Evolutionary conservation across 805 yeast genomes (phyloP).

Genomic region (Ogataea pilisensis): DNA sequence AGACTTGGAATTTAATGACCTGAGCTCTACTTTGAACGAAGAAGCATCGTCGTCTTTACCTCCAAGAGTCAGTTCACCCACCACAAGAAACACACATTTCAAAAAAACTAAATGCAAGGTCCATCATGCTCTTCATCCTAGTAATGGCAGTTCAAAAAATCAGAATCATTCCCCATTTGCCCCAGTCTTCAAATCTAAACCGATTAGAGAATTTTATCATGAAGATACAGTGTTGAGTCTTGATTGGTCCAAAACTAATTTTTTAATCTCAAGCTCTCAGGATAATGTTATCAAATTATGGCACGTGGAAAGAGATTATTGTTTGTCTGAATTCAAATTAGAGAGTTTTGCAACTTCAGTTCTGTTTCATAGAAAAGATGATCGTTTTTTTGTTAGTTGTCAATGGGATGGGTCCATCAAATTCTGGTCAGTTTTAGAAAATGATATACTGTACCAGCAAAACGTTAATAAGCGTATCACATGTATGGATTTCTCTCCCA

Average conservation of each 20-base stretch:
- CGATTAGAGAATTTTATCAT: slow-evolving; percentile 59
- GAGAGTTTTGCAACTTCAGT: slow-evolving; percentile 82
- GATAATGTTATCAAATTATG: slow-evolving; percentile 80
- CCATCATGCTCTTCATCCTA: not conserved
- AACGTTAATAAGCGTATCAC: slow-evolving; percentile 69
- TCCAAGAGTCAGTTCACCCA: not conserved
- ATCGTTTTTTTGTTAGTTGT: slow-evolving; percentile 79
- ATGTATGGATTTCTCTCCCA: slow-evolving; percentile 68
- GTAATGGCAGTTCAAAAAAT: not conserved
- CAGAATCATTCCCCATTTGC: slow-evolving; percentile 43
- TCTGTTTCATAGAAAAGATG: slow-evolving; percentile 80
- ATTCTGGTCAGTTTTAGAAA: slow-evolving; percentile 83
- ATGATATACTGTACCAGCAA: slow-evolving; percentile 53
- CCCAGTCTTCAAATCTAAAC: slow-evolving; percentile 72
- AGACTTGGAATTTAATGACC: slow-evolving; percentile 11
- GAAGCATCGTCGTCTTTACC: not conserved
- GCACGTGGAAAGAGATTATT: slow-evolving; percentile 68
- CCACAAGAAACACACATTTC: not conserved
- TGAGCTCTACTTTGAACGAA: slow-evolving; percentile 12
- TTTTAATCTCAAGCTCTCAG: slow-evolving; percentile 75
- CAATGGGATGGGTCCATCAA: slow-evolving; percentile 72
- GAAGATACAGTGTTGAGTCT: slow-evolving; percentile 64
- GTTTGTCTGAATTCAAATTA: slow-evolving; percentile 63
- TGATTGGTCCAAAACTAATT: slow-evolving; percentile 87
- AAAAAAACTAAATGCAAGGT: slow-evolving; percentile 1